phyloP scores from a whole-genome alignment of 371 early-diverging fungal genomes.

The Syncephalastrum sp. region DNA sequence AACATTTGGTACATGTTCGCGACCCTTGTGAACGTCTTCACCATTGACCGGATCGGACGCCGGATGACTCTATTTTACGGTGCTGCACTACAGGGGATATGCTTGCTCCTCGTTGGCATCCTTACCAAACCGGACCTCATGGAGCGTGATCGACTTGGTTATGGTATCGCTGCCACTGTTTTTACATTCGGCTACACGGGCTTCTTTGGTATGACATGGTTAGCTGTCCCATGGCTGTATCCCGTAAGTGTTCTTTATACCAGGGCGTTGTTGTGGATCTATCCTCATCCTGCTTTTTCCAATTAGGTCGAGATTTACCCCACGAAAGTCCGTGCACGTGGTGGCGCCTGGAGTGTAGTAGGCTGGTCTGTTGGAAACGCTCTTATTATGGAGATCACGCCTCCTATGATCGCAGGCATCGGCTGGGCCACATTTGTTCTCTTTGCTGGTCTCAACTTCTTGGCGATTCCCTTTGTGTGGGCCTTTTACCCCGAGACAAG shows the following conservation, averaged over 20 bases:
- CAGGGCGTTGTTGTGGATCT: neutral
- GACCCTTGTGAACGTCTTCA: constrained; percentile 36
- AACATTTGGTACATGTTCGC: constrained; percentile 36
- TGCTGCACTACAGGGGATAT: constrained; percentile 35
- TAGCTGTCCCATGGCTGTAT: constrained; percentile 43
- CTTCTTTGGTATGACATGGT: constrained; percentile 46
- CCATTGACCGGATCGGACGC: constrained; percentile 35
- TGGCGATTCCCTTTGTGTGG: constrained; percentile 36
- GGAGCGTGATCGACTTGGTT: constrained; percentile 20
- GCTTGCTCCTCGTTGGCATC: constrained; percentile 30
- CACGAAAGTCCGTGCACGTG: constrained; percentile 38
- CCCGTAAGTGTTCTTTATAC: constrained; percentile 19
- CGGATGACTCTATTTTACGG: constrained; percentile 36
- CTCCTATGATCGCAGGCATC: constrained; percentile 33
- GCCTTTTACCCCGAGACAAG: constrained; percentile 37
- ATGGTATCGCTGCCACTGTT: constrained; percentile 37
- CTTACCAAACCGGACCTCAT: constrained; percentile 35
- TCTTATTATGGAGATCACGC: constrained; percentile 41
- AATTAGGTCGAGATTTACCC: constrained; percentile 32
- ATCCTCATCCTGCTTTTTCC: neutral
- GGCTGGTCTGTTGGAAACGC: constrained; percentile 44
- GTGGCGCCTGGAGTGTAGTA: constrained; percentile 44
- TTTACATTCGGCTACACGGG: constrained; percentile 41
- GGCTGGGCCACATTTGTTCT: constrained; percentile 40
- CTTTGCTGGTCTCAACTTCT: constrained; percentile 36